phyloP scores from a whole-genome alignment of 2,329 filamentous ascomycete species.

The Trichophaea hybrida region DNA sequence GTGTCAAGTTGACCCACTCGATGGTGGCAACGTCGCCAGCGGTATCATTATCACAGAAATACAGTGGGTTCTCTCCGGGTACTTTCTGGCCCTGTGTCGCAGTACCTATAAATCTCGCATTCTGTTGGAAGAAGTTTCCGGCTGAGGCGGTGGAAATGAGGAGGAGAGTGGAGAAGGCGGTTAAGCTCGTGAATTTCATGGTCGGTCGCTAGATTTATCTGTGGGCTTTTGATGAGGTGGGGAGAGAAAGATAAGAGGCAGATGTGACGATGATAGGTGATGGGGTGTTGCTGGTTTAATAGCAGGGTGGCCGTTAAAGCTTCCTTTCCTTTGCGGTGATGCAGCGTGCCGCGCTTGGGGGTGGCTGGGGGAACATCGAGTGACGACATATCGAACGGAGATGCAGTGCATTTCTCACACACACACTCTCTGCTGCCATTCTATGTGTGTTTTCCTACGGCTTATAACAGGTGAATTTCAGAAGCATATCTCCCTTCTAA shows the following conservation, averaged over 20 bases:
- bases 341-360: too few relatives aligned
- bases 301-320: neutral
- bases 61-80: slow-evolving; percentile 71
- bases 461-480: too few relatives aligned
- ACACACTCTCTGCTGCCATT: too few relatives aligned
- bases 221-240: slow-evolving; percentile 1
- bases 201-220: neutral
- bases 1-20: slow-evolving; percentile 61
- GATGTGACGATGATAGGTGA: too few relatives aligned
- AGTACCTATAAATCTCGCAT: slow-evolving; percentile 36
- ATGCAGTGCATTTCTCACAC: neutral
- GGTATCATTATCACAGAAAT: slow-evolving; percentile 55
- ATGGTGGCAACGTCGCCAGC: slow-evolving; percentile 62
- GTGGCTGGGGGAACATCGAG: neutral
- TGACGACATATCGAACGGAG: neutral
- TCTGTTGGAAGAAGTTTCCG: slow-evolving; percentile 33
- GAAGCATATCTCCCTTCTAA: too few relatives aligned
- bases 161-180: slow-evolving; percentile 29
- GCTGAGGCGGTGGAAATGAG: slow-evolving; percentile 35
- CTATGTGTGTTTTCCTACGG: too few relatives aligned
- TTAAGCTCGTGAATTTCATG: slow-evolving; percentile 15
- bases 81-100: slow-evolving; percentile 43
- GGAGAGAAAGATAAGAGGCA: slow-evolving; percentile 11
- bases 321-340: neutral
- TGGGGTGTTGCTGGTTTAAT: neutral